Base-by-base conservation (phyloP, 2,329 filamentous ascomycete genomes). In the Apiospora malaysiana region DNA sequence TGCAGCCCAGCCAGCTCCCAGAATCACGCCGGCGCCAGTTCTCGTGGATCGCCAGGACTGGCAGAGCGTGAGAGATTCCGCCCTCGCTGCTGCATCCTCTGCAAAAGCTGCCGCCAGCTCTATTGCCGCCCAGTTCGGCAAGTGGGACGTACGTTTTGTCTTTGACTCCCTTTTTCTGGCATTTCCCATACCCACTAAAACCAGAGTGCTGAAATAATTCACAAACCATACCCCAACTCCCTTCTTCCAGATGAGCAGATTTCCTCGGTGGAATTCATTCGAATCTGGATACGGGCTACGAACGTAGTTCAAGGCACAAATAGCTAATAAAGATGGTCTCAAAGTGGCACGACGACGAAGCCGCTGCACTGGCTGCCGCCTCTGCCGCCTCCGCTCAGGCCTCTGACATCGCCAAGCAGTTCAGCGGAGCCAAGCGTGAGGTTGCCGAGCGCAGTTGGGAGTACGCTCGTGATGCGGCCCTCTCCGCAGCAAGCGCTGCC, bases 11-110 rank as follows among this genome's bases (percentile, higher is more conserved):
- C 70, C 72, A 18, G 71, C 74, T 49, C 72, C 75, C 32, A 72
- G 72, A 71, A 75, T 75, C 71, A 77, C 73, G 8, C 73, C 74
- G 23, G 72, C 75, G 2, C 75, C 75, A 4, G 70, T 70, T 14
- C 42, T 75, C 4, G 69, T 69, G 71, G 69, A 70, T 27, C 71
- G 72, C 18, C 46, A 42, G 25, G 37, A 56, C 67, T 67, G 65
- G 65, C 68, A 73, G 25, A 65, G 51, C 16, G 75, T 71, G 72
- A 70, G 67, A 25, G 71, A 73, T 10, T 47, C 56, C n/a, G n/a
- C 73, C 9, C 71, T 75, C 21, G 74, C 73, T 43, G 59, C 32
- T n/a, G 74, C 74, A 25, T 72, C 71, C 59, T 45, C 71, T 14
- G 74, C 73, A 2, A 68, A 72, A 68, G 72, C 71, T 47, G 47